Evolutionary conservation across 306 rosid genomes (phyloP).

Genomic region (Mucuna pruriens): DNA sequence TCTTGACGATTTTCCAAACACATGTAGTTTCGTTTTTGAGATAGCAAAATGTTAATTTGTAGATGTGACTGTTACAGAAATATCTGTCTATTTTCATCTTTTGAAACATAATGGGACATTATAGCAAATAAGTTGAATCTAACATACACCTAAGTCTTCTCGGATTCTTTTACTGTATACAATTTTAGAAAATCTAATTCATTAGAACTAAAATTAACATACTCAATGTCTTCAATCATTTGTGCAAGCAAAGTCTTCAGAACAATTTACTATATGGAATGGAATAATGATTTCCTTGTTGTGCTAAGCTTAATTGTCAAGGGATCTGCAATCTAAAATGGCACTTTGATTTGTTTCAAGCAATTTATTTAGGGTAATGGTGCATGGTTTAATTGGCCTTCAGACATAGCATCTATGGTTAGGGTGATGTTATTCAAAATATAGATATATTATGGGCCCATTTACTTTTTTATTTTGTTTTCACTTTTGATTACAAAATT

Average conservation of each 20-base stretch:
- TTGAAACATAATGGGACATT: background rate
- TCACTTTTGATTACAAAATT: too few species aligned
- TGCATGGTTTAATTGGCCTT: background rate
- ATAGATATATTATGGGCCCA: background rate
- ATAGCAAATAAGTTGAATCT: too few species aligned
- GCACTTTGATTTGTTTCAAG: background rate
- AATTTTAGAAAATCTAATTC: background rate
- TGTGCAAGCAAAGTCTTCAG: background rate
- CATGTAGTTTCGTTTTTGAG: background rate
- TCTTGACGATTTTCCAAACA: too few species aligned
- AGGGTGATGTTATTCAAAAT: background rate
- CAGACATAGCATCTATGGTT: background rate
- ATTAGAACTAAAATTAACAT: background rate
- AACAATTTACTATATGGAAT: background rate
- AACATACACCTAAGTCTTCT: background rate
- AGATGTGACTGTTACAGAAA: background rate
- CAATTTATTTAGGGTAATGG: background rate
- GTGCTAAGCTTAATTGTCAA: too few species aligned
- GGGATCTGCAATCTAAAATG: too few species aligned
- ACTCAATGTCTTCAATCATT: background rate
- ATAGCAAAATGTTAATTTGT: background rate
- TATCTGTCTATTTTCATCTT: background rate
- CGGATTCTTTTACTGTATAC: background rate
- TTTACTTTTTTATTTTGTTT: too few species aligned
- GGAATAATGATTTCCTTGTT: too few species aligned